Evolutionary conservation across 495 filamentous ascomycete species (phyloP), one percentile per base, ranked within the genome.

Genomic region (Aspergillus affinis): DNA sequence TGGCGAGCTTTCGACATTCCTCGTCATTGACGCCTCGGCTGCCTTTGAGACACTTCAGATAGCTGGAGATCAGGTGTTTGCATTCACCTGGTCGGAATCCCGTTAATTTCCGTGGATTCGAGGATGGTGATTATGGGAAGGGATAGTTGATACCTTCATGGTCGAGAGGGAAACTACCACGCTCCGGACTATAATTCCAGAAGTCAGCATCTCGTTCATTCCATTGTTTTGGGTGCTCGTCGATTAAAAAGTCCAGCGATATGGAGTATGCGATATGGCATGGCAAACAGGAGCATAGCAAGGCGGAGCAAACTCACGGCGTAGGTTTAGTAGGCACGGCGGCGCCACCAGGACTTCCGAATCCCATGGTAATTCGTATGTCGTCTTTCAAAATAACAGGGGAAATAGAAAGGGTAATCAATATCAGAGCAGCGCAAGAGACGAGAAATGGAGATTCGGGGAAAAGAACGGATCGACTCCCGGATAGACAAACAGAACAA

Each of bases 131-230:
- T 15, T 12, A 36, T 54, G 0, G 18, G 19, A 32, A 9, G 23
- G 18, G 26, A 12, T 13, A n/a, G 23, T 4, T 2, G 8, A 8
- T 78, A 93, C 92, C 93, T 67, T 96, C 92, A 64, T 97, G 93
- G 70, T 98, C 94, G 48, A 98, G 86, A 21, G 94, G 94, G 68
- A 98, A 98, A 72, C 91, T 95, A 48, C 94, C 94, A 56, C 94
- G 89, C 72, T 98, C 91, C 0, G 94, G 94, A 51, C 92, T 95
- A 63, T 60, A 48, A 3, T 30, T 4, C 0, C 27, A 45, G 21
- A 3, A 51, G 51, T 26, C 32, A 13, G 30, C 18, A 4, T 23
- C 41, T 60, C 45, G 59, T 30, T 19, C 10, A 10, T 29, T 2
- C 12, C 12, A 1, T 41, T 41, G 36, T 26, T 26, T 26, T 10